Percentiles rank a stretch among this genome's conserved stretches.
These are phyloP conservation scores for Prunus padus DNA, from an alignment of 306 rosid genomes.

Conservation along the genomic window DNA sequence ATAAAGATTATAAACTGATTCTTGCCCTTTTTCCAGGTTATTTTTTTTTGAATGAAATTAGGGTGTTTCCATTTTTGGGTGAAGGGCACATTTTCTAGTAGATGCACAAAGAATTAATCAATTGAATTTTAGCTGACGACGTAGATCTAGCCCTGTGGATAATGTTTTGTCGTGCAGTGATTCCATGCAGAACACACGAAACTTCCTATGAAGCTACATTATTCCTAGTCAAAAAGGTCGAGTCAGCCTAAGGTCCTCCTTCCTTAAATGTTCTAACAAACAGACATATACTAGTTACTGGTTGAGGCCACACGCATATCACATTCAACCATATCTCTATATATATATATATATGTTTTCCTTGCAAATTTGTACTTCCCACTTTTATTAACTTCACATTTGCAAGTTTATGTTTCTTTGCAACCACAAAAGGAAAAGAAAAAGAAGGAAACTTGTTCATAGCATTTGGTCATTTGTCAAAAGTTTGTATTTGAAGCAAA, in stretches of 20 bases:
- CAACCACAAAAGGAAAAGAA: background rate
- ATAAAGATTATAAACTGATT: too few relatives aligned
- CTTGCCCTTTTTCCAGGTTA: too few relatives aligned
- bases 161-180: background rate
- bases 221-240: background rate
- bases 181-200: slow-evolving; percentile 7
- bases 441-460: background rate
- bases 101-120: background rate
- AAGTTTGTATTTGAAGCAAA: background rate
- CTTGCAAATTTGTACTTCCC: too few relatives aligned
- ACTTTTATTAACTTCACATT: background rate
- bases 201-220: background rate
- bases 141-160: background rate
- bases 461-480: background rate
- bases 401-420: background rate
- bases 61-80: background rate
- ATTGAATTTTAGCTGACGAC: background rate
- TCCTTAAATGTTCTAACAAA: background rate
- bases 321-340: background rate
- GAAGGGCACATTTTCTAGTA: background rate
- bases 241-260: background rate
- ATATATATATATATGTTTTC: too few relatives aligned
- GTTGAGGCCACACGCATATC: background rate
- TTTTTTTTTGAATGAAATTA: too few relatives aligned
- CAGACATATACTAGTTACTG: background rate